Evolutionary conservation across 2,329 filamentous ascomycete genomes (phyloP), one percentile per base, ranked within the genome.

Genomic region (Zopfia rhizophila): DNA sequence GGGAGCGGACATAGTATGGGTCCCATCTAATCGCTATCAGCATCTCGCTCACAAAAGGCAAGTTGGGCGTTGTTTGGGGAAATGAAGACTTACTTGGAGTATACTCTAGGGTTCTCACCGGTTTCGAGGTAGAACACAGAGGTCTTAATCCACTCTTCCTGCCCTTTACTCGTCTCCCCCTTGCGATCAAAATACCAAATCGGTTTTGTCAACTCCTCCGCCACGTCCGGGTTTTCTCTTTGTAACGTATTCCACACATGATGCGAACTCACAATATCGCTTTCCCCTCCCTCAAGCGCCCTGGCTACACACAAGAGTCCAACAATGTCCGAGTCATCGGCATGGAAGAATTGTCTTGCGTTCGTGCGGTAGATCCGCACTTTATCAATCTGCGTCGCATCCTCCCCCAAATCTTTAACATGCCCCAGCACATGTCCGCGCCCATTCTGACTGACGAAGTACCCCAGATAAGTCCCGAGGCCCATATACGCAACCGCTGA

Each of bases 121-220:
- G 82, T 83, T 75, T 95, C 90, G 3, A 91, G 76, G 69, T 91
- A 95, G 58, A 94, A 83, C 13, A 96, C 83, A 10, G 83, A 80
- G 22, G 87, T 84, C 30, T 81, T 79, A 60, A 90, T 89, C 73
- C 85, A 95, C 45, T 86, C 85, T 42, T 92, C 83, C 71, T 95
- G 81, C 10, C 89, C 90, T 11, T 78, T 75, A 16, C 85, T 89
- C 1, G 83, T 84, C 76, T 96, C 91, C 8, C 91, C 91, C 76
- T 96, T 96, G 42, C 91, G 87, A 72, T 96, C 91, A 69, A 95
- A 93, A 75, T 95, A 94, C 91, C 91, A 96, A 54, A 91, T 84
- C 1, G 91, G 90, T 67, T 86, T 75, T 1, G 88, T 87, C 40
- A 96, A 77, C 5, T 86, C 80, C 68, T 89, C 84, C 1, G 90